Base-by-base conservation (phyloP, 164 flowering plant genomes). In the Kalanchoe fedtschenkoi region DNA sequence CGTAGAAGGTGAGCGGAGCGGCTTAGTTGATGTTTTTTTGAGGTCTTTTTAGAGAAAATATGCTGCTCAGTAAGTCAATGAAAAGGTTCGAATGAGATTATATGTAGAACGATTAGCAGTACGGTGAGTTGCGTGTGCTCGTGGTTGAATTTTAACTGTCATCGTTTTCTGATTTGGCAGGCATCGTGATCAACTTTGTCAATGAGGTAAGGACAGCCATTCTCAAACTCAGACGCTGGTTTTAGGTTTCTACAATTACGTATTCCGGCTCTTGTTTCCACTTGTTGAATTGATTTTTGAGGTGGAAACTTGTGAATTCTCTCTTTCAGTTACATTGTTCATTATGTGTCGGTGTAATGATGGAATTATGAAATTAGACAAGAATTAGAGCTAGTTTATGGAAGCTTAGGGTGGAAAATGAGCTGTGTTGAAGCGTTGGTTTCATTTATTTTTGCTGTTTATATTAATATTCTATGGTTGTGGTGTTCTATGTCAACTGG, bases 141-240 rank as follows among this genome's bases (percentile, higher is more conserved):
- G 3, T 33, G 17, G 21, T 4, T 58, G 61, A 33, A 17, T 58
- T 58, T 32, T 34, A 16, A 32, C 11, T 58, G 19, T 58, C 6
- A 21, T 14, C 21, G 5, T 15, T 57, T 58, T 58, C 3, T 3
- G 61, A 19, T 32, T 58, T 16, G 68, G 62, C 85, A 87, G 92
- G 79, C 32, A 86, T 91, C 63, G 96, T 91, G 68, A 85, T 89
- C 69, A 89, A 78, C 74, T 91, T 74, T 81, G 84, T 91, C 17
- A 91, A 85, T 61, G 95, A 91, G 95, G 98, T 91, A 73, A 62
- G 21, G 19, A 1, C 17, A 14, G 19, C 16, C 34, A 24, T 22
- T 24, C 41, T 24, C 13, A 26, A 41, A 14, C n/a, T 24, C 13
- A 39, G 7, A 22, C 14, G 0, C 16, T 38, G 14, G 0, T 16